A percentile compares a stretch with the other conserved stretches of the same genome.
Conservation (phyloP, 2,329 filamentous ascomycete genomes). For the Cercospora sojina region DNA sequence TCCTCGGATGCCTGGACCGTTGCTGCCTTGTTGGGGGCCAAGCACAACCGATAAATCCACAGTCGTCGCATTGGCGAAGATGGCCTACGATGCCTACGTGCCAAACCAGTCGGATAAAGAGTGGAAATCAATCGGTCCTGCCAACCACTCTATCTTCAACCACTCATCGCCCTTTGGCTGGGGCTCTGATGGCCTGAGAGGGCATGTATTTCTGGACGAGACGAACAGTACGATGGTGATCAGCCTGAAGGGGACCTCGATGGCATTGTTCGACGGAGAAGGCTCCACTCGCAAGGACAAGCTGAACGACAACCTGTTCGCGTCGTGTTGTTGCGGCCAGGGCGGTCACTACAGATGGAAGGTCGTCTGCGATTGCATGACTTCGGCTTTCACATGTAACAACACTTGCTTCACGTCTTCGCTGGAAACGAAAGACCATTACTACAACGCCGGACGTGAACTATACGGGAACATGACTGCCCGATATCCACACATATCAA, state of each 20-base stretch:
- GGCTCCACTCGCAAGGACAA: slow-evolving; percentile 97
- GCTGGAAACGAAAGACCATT: slow-evolving; percentile 73
- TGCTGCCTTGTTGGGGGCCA: slow-evolving; percentile 74
- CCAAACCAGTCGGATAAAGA: slow-evolving; percentile 67
- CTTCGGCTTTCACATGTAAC: slow-evolving; percentile 84
- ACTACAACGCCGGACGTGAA: slow-evolving; percentile 85
- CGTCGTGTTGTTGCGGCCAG: slow-evolving; percentile 95
- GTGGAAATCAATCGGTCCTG: slow-evolving; percentile 76
- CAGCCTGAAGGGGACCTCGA: slow-evolving; percentile 70
- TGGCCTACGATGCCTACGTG: slow-evolving; percentile 88
- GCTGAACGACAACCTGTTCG: slow-evolving; percentile 95
- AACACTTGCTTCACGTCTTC: slow-evolving; percentile 79
- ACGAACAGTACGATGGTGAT: slow-evolving; percentile 85
- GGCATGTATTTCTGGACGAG: slow-evolving; percentile 87
- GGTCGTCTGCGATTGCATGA: slow-evolving; percentile 90
- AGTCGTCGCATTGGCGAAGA: slow-evolving; percentile 77
- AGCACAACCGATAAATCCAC: slow-evolving; percentile 84
- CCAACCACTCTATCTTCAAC: slow-evolving; percentile 61
- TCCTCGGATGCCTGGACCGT: slow-evolving; percentile 76
- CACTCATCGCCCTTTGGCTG: slow-evolving; percentile 87
- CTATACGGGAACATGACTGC: slow-evolving; percentile 90
- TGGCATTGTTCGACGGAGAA: slow-evolving; percentile 86
- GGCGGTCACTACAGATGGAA: slow-evolving; percentile 87
- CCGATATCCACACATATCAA: slow-evolving; percentile 72
- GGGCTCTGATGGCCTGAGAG: slow-evolving; percentile 82